Percentiles rank a stretch among this genome's conserved stretches.
phyloP scores from a whole-genome alignment of 225 moss, liverwort and hornwort genomes.

The Asterella californica region DNA sequence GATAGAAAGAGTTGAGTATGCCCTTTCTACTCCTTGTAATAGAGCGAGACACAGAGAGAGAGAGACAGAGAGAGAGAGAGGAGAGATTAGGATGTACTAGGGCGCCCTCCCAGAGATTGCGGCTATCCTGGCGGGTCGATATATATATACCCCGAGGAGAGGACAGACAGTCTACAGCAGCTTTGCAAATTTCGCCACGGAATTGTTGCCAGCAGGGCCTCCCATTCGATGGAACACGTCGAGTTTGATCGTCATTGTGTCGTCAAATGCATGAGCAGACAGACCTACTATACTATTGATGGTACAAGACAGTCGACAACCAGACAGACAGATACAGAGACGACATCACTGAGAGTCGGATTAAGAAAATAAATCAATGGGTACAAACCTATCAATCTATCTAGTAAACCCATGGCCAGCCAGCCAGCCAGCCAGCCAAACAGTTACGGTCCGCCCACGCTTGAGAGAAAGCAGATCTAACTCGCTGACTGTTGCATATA shows the following conservation, averaged over 20 bases:
- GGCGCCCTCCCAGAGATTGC: neutral
- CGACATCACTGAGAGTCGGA: neutral
- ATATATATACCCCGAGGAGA: neutral
- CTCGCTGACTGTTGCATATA: neutral
- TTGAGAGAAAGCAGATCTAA: neutral
- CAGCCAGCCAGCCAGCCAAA: neutral
- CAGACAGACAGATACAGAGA: too few species aligned
- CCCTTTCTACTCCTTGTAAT: neutral
- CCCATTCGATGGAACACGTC: neutral
- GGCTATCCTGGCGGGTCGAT: neutral
- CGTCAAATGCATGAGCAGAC: constrained; percentile 1
- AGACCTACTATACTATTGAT: neutral
- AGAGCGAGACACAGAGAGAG: too few species aligned
- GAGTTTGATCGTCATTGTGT: neutral
- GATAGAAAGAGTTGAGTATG: neutral
- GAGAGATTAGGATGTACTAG: neutral
- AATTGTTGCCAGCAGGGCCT: constrained; percentile 2
- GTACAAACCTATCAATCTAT: neutral
- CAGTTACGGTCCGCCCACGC: neutral
- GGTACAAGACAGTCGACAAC: constrained; percentile 2
- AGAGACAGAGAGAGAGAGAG: neutral
- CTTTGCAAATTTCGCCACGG: neutral
- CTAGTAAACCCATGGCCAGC: too few species aligned
- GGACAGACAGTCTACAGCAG: neutral
- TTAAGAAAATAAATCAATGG: neutral